Evolutionary conservation across 1,139 yeast species (phyloP), one percentile per base, ranked within the genome.

Genomic region (Blastobotrys capitulatus): DNA sequence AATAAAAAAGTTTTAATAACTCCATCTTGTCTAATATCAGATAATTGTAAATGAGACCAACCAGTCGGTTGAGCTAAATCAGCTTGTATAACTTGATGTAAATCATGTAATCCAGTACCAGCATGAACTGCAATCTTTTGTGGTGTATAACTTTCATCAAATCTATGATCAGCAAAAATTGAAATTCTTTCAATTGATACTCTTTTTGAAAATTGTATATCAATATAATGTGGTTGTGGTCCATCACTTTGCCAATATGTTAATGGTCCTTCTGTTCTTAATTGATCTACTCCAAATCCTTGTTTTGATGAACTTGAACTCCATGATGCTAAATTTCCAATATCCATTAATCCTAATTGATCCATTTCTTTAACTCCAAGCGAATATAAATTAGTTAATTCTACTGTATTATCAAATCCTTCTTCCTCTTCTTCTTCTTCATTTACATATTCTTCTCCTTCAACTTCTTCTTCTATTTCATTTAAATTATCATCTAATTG

Each of bases 221-320:
- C 86, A 13, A 92, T 73, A 29, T 74, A 73, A 67, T 94, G 98
- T 0, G 98, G 98, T 58, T 84, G 89, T n/a, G 79, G 76, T 31
- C 97, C 98, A 65, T 94, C 98, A 47, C 95, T 86, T 65, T 94
- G 98, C 99, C 99, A 94, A 64, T 75, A 90, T 2, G 83, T 71
- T 38, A 77, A 75, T 0, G 95, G 86, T 16, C 82, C 77, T 60
- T 87, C 94, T 48, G 86, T 88, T 32, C 94, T 71, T 10, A 92
- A 72, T 57, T 83, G 84, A 20, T 70, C 70, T 12, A 88, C 74
- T 0, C 94, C 95, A 58, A 74, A 81, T 0, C 92, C 95, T 19
- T 77, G 77, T 59, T 90, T 92, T 59, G 53, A 71, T 0, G 96
- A 83, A 1, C 96, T 86, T 0, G 88, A 80, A 42, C 82, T 78